A percentile compares a stretch with the other conserved stretches of the same genome.
Evolutionary conservation across 805 yeast species (phyloP).

Genomic region (Jamesozyma lodderae): DNA sequence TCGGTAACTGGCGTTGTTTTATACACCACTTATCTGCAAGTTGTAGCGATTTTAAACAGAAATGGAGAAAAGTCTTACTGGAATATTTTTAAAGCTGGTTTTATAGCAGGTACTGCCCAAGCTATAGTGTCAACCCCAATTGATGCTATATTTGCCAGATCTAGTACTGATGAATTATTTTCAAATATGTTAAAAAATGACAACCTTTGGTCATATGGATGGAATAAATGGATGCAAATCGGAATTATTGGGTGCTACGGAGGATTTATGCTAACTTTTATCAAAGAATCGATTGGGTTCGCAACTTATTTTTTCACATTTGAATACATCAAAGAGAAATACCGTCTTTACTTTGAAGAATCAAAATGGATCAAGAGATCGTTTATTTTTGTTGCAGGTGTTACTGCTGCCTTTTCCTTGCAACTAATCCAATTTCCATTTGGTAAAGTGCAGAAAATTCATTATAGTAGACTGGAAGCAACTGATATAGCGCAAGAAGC

Average conservation of each 20-base stretch:
- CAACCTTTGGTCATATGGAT: constrained; percentile 71
- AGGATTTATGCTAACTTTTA: constrained; percentile 68
- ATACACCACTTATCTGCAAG: constrained; percentile 57
- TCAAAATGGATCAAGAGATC: constrained; percentile 21
- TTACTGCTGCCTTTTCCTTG: constrained; percentile 70
- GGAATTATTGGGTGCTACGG: constrained; percentile 85
- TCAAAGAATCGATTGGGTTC: constrained; percentile 76
- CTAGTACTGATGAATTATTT: constrained; percentile 64
- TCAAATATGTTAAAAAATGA: constrained; percentile 47
- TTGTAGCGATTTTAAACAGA: neutral
- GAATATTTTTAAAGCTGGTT: constrained; percentile 71
- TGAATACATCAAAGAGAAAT: constrained; percentile 67
- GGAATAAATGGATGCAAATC: constrained; percentile 55
- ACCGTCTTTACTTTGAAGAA: constrained; percentile 38
- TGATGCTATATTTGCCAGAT: constrained; percentile 82
- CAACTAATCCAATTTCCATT: constrained; percentile 80
- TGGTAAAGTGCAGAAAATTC: constrained; percentile 68
- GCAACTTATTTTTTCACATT: constrained; percentile 77
- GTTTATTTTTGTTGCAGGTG: constrained; percentile 68
- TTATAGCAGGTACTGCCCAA: constrained; percentile 77
- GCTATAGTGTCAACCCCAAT: constrained; percentile 90
- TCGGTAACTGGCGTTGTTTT: constrained; percentile 81
- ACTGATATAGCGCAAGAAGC: neutral
- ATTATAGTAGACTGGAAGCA: constrained; percentile 70
- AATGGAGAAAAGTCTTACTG: constrained; percentile 6